These are phyloP conservation scores for Solanum pennellii DNA, from an alignment of 257 asterid genomes.

Conservation along the genomic window DNA sequence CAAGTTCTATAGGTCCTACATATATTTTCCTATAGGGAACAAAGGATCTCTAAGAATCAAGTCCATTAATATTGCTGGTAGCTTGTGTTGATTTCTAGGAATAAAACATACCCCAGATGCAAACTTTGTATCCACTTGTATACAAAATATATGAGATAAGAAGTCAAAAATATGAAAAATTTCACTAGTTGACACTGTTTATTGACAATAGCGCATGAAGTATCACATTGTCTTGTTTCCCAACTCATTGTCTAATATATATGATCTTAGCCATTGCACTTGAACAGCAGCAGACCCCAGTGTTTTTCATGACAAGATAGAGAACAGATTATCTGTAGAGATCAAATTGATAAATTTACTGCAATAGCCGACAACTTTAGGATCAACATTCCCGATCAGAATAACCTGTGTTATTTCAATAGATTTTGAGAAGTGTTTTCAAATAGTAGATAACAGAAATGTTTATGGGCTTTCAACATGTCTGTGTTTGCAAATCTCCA, in stretches of 20 bases:
- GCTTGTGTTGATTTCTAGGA: background rate
- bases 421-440: background rate
- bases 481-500: background rate
- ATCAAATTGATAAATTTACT: background rate
- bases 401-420: background rate
- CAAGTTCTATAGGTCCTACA: background rate
- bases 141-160: background rate
- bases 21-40: background rate
- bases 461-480: background rate
- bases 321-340: background rate
- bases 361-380: background rate
- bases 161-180: background rate
- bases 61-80: background rate
- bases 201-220: background rate
- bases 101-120: background rate
- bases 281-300: background rate
- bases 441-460: background rate
- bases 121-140: background rate
- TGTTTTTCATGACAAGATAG: background rate
- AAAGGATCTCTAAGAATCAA: background rate
- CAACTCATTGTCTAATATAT: background rate
- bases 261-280: background rate
- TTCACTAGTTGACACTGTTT: background rate
- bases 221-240: background rate
- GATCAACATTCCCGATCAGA: background rate